Evolutionary conservation across 495 filamentous ascomycete species (phyloP).

Genomic region (Penicillium psychrofluorescens): DNA sequence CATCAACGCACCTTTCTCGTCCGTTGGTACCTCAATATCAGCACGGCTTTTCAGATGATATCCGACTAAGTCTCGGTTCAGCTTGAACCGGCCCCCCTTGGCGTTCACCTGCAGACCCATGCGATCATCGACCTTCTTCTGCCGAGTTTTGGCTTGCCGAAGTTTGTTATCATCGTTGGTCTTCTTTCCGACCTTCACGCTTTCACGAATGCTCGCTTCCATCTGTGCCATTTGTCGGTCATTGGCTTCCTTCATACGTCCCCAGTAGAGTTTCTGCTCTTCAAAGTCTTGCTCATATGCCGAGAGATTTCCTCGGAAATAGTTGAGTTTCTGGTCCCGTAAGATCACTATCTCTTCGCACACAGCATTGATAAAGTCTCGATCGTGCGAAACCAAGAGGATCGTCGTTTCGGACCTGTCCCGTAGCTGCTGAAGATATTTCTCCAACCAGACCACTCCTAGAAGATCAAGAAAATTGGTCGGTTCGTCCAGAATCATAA

Average conservation of each 20-base stretch:
- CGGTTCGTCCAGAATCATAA: conserved; percentile 80
- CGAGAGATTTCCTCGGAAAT: conserved; percentile 64
- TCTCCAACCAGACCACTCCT: conserved; percentile 77
- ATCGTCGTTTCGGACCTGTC: conserved; percentile 35
- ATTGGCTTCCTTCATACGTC: conserved; percentile 71
- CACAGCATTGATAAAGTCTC: conserved; percentile 62
- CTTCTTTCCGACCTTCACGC: conserved; percentile 59
- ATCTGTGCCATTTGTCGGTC: conserved; percentile 71
- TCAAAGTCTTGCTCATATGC: conserved; percentile 61
- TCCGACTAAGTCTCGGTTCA: conserved; percentile 63
- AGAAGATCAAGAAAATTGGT: conserved; percentile 80
- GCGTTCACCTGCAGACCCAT: conserved; percentile 66
- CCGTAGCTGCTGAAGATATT: conserved; percentile 50
- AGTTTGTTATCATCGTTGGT: conserved; percentile 74
- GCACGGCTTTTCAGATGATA: conserved; percentile 47
- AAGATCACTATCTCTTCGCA: conserved; percentile 73
- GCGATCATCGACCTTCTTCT: conserved; percentile 74
- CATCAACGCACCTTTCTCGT: conserved; percentile 54
- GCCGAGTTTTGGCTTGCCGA: conserved; percentile 66
- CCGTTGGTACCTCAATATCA: conserved; percentile 62
- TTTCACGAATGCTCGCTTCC: conserved; percentile 64
- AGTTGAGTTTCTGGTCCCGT: conserved; percentile 51
- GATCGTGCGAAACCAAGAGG: conserved; percentile 73
- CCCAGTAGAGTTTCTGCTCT: conserved; percentile 55
- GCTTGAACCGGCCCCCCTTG: conserved; percentile 67